Base-by-base conservation (phyloP, 2,329 filamentous ascomycete genomes). In the Fusarium siculi region DNA sequence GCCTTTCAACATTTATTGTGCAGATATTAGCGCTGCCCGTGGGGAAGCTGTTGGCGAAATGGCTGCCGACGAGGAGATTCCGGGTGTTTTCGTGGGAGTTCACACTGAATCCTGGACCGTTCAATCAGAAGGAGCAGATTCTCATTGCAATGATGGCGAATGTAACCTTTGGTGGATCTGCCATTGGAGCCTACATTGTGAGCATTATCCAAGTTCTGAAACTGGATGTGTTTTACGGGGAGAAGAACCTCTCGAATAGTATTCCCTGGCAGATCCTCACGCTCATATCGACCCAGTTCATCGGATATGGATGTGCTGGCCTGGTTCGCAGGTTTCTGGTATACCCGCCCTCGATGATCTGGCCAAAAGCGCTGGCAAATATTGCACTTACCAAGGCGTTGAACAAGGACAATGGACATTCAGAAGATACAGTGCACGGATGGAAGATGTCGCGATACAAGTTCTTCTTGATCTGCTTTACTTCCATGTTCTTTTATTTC, bases 61-160 rank as follows among this genome's bases (percentile, higher is more conserved):
- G 53, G 46, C 55, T 79, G 1, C 72, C 76, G 1, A 28, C 18
- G 10, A 66, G 43, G 9, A 55, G 23, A 10, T 70, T 76, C 11
- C 14, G 44, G 2, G 7, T 72, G 3, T 50, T 57, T 9, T 34
- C 30, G 3, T 67, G 68, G 21, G 70, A 78, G 9, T 82, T 84
- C 28, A 80, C 76, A 0, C 71, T 82, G 10, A 88, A 88, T 61
- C 85, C 86, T 0, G 85, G 86, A 0, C 83, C 83, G 0, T 89
- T 89, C 75, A 86, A 82, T 64, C 84, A 85, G 63, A 89, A 89
- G 71, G 87, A 89, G 72, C 87, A 89, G 72, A 83, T 87, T 73
- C 77, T 89, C 9, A 85, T 89, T 52, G 84, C 84, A n/a, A 85
- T 87, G 66, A 87, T 88, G 85, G 86, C 89, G 37, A 90, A 90